phyloP scores from a whole-genome alignment of 768 basidiomycete genomes.

The Mycena galopus region DNA sequence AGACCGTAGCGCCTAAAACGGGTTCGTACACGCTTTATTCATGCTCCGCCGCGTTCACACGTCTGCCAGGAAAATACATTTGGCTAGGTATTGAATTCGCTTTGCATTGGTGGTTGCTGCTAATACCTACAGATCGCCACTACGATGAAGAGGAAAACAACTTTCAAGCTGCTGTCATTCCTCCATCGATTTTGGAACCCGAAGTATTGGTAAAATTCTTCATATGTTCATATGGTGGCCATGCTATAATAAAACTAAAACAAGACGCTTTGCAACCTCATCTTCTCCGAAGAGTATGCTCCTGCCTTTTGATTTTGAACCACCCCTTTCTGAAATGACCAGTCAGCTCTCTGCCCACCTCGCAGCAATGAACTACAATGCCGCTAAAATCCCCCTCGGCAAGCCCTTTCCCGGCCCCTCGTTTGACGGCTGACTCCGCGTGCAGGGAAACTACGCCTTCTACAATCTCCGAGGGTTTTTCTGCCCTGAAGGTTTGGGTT shows the following conservation, averaged over 20 bases:
- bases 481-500: slow-evolving; percentile 4
- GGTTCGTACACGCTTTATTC: not conserved
- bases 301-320: not conserved
- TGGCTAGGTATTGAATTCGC: slow-evolving; percentile 4
- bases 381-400: slow-evolving; percentile 8
- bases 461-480: slow-evolving; percentile 15
- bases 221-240: not conserved
- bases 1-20: not conserved
- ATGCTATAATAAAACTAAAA: not conserved
- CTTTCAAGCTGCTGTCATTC: not conserved
- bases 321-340: not conserved
- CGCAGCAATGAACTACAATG: slow-evolving; percentile 14
- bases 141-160: not conserved
- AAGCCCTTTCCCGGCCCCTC: not conserved
- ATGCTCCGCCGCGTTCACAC: not conserved
- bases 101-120: not conserved
- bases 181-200: not conserved
- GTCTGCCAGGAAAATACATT: slow-evolving; percentile 6
- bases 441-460: slow-evolving; percentile 8
- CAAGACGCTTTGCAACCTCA: not conserved
- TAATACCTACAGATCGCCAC: not conserved
- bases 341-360: slow-evolving; percentile 10
- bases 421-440: not conserved
- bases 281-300: slow-evolving; percentile 9
- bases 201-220: not conserved